Conservation (phyloP, 1,139 yeast species). For the Kodamaea alishanica region DNA sequence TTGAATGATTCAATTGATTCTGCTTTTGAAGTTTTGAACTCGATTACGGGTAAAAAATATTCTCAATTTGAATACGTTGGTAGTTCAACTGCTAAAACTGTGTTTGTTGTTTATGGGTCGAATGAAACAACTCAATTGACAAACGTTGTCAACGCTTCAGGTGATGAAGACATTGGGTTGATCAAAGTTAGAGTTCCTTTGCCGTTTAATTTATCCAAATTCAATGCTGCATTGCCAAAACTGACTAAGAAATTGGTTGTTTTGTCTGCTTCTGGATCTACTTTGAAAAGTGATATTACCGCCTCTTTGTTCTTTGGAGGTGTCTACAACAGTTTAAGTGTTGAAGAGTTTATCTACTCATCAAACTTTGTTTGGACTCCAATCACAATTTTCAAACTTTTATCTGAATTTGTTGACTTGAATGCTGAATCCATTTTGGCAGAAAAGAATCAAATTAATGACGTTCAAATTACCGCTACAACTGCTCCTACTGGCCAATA, state of each 20-base stretch:
- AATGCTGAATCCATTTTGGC: constrained; percentile 24
- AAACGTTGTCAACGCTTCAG: constrained; percentile 37
- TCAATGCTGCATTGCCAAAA: constrained; percentile 55
- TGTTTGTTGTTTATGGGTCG: constrained; percentile 77
- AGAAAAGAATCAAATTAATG: constrained; percentile 3
- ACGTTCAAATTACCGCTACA: constrained; percentile 31
- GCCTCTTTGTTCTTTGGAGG: constrained; percentile 64
- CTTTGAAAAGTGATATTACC: constrained; percentile 66
- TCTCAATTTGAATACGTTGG: constrained; percentile 74
- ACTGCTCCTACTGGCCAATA: constrained; percentile 48
- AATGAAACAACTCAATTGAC: constrained; percentile 57
- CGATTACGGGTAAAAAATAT: constrained; percentile 55
- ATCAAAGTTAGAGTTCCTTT: constrained; percentile 73
- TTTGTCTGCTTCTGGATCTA: constrained; percentile 30
- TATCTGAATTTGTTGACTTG: constrained; percentile 41
- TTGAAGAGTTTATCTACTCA: constrained; percentile 52
- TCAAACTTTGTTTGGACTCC: constrained; percentile 58
- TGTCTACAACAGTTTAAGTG: constrained; percentile 32
- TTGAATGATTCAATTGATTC: constrained; percentile 36
- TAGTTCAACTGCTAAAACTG: constrained; percentile 54
- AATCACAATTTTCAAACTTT: constrained; percentile 47
- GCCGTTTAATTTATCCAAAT: constrained; percentile 65
- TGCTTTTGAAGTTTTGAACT: constrained; percentile 52
- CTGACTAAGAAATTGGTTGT: constrained; percentile 61
- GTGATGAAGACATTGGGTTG: constrained; percentile 50